phyloP scores from a whole-genome alignment of 2,329 filamentous ascomycete species.

The Didymellaceae sp. region DNA sequence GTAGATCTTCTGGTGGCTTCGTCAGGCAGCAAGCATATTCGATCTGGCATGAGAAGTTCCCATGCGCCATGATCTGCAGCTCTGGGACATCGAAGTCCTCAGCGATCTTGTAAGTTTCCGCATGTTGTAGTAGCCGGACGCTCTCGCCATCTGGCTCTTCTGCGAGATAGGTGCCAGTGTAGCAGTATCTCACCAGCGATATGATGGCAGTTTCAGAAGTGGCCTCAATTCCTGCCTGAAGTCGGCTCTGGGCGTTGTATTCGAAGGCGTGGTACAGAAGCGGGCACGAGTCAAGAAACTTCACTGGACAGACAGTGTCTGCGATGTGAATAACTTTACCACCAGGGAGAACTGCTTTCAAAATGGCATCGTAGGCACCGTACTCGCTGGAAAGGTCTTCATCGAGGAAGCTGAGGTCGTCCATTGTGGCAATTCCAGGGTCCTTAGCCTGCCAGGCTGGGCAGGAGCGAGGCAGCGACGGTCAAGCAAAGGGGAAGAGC shows the following conservation, averaged over 20 bases:
- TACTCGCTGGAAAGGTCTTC: constrained; percentile 8
- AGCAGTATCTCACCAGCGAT: constrained; percentile 52
- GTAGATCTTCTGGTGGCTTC: constrained; percentile 49
- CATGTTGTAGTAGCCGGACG: constrained; percentile 49
- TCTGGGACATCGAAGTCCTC: constrained; percentile 50
- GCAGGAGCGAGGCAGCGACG: constrained; percentile 6
- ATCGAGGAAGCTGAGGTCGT: constrained; percentile 35
- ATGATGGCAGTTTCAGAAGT: constrained; percentile 40
- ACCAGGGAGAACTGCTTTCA: constrained; percentile 42
- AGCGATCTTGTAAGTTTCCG: constrained; percentile 50
- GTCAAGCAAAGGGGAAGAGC: not conserved
- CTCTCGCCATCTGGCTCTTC: constrained; percentile 24
- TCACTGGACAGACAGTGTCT: constrained; percentile 37
- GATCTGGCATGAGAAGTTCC: constrained; percentile 49
- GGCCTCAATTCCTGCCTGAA: constrained; percentile 49
- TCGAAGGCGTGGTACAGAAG: constrained; percentile 53
- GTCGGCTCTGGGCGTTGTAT: constrained; percentile 31
- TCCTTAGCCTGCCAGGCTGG: constrained; percentile 1
- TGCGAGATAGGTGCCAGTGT: constrained; percentile 49
- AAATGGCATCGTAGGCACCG: constrained; percentile 31
- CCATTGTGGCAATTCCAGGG: constrained; percentile 22
- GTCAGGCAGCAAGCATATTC: constrained; percentile 50
- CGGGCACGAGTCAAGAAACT: constrained; percentile 46
- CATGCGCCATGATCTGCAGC: constrained; percentile 49
- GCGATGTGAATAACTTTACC: constrained; percentile 43